phyloP scores from a whole-genome alignment of 2,329 filamentous ascomycete species.

The Sporothrix curviconia region DNA sequence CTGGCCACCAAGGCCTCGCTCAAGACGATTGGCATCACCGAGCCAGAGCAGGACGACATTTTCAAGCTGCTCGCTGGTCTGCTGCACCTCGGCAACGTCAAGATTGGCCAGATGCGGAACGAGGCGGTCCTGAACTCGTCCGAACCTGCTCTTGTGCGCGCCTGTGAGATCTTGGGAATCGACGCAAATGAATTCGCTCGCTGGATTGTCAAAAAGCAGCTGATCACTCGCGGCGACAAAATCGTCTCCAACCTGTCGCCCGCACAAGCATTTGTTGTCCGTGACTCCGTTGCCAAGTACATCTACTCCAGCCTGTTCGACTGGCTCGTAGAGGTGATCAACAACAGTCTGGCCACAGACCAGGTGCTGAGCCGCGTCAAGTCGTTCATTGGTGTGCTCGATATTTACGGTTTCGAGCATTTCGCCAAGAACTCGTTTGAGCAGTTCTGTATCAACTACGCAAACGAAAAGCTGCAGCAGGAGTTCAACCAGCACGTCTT shows the following conservation, averaged over 20 bases:
- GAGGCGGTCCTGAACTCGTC: slow-evolving; percentile 76
- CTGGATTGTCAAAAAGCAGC: slow-evolving; percentile 98
- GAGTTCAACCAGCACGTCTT: slow-evolving; percentile 99
- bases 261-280: slow-evolving; percentile 86
- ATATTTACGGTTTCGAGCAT: slow-evolving; percentile 99
- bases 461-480: slow-evolving; percentile 97
- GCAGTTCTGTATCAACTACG: slow-evolving; percentile 99
- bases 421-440: slow-evolving; percentile 99
- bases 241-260: slow-evolving; percentile 93
- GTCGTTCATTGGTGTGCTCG: slow-evolving; percentile 94
- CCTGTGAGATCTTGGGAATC: slow-evolving; percentile 81
- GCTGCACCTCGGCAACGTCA: slow-evolving; percentile 91
- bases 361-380: slow-evolving; percentile 74
- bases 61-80: slow-evolving; percentile 87
- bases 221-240: slow-evolving; percentile 93
- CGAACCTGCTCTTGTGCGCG: slow-evolving; percentile 75
- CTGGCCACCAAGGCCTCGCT: slow-evolving; percentile 80
- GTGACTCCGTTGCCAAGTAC: slow-evolving; percentile 96
- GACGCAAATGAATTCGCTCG: slow-evolving; percentile 81
- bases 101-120: slow-evolving; percentile 83
- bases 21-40: slow-evolving; percentile 75
- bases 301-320: slow-evolving; percentile 98
- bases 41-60: slow-evolving; percentile 70
- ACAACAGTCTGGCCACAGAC: slow-evolving; percentile 80
- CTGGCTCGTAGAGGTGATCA: slow-evolving; percentile 98